phyloP scores from a whole-genome alignment of 2,329 filamentous ascomycete genomes.

The Xylaria sp. region DNA sequence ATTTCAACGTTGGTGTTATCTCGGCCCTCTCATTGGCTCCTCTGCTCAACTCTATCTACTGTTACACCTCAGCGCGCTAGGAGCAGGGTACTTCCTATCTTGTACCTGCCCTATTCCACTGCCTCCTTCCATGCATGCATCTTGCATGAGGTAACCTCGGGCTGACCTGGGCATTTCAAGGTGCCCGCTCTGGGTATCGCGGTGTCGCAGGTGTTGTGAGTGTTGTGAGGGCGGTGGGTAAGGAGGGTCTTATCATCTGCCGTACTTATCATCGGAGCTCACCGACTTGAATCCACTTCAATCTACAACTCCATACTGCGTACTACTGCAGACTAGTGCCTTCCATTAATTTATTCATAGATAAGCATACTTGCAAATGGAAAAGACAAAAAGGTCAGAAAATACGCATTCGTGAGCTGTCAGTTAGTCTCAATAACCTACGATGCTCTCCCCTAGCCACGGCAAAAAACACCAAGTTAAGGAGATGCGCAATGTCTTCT shows the following conservation, averaged over 20 bases:
- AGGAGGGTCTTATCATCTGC: conserved; percentile 10
- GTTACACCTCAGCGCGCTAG: background rate
- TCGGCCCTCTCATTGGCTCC: conserved; percentile 23
- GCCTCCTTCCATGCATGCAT: background rate
- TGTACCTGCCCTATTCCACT: background rate
- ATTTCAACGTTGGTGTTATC: conserved; percentile 25
- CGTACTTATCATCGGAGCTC: conserved; percentile 26
- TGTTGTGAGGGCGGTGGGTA: background rate
- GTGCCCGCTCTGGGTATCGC: background rate
- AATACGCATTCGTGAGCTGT: background rate
- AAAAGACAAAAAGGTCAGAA: background rate
- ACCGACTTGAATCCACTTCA: conserved; percentile 20
- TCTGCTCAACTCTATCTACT: background rate
- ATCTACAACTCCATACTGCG: background rate
- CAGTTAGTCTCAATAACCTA: background rate
- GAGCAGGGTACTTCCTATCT: conserved; percentile 15
- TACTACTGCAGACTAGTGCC: background rate
- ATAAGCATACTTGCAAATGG: background rate
- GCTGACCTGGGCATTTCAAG: background rate
- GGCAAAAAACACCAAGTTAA: background rate
- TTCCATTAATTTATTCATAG: background rate
- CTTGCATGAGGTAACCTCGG: background rate
- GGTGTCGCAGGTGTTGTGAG: background rate
- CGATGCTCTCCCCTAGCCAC: background rate
- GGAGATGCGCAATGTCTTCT: conserved; percentile 14